A percentile compares a stretch with the other conserved stretches of the same genome.
Evolutionary conservation across 176 grass and related monocot species (phyloP).

Genomic region (Tillandsia fasciculata): DNA sequence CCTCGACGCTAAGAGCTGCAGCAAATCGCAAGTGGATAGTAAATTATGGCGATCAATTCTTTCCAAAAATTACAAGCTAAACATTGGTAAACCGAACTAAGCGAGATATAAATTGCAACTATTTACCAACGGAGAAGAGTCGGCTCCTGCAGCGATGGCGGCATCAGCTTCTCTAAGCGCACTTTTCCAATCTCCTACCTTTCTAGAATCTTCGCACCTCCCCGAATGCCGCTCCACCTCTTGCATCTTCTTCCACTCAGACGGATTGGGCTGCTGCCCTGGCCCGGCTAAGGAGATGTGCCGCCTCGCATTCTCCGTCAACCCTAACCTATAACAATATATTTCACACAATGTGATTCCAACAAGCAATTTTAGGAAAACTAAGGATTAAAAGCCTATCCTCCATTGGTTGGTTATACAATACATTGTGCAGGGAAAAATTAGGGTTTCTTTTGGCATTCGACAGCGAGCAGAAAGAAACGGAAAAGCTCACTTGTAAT

Average conservation of each 20-base stretch:
- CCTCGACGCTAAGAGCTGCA: constrained; percentile 61
- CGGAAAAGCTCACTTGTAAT: constrained; percentile 1
- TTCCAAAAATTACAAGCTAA: too few species aligned
- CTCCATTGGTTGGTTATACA: too few species aligned
- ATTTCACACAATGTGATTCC: constrained; percentile 10
- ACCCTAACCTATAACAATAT: constrained; percentile 50
- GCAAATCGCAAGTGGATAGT: neutral
- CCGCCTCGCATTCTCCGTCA: constrained; percentile 51
- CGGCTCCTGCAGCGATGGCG: constrained; percentile 58
- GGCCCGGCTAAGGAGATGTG: constrained; percentile 49
- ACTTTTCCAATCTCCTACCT: constrained; percentile 81
- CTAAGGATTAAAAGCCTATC: neutral
- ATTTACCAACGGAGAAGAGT: constrained; percentile 69
- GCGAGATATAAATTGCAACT: neutral
- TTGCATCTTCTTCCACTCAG: constrained; percentile 65
- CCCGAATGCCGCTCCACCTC: constrained; percentile 54
- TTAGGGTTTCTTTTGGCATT: constrained; percentile 13
- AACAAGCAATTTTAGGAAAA: constrained; percentile 8
- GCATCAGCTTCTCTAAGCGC: constrained; percentile 81
- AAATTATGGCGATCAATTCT: too few species aligned
- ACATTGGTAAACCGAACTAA: neutral
- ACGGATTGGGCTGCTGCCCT: constrained; percentile 45
- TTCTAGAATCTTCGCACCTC: constrained; percentile 57
- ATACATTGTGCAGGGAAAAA: constrained; percentile 14
- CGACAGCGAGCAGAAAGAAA: neutral